A percentile compares a stretch with the other conserved stretches of the same genome.
These are phyloP conservation scores for Camillea tinctor DNA, from an alignment of 2,329 filamentous ascomycete species.

Conservation along the genomic window DNA sequence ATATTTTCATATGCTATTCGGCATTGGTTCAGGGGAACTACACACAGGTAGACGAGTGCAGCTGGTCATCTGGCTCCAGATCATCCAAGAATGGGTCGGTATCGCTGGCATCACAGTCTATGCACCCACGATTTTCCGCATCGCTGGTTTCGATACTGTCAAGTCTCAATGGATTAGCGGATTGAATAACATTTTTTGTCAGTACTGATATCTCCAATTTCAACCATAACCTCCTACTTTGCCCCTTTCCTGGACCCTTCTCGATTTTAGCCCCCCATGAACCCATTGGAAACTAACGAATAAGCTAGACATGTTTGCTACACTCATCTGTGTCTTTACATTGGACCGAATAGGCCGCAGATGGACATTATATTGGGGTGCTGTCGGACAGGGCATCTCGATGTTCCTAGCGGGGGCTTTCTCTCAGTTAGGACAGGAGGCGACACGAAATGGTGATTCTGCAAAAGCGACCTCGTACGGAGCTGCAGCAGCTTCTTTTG, in stretches of 20 bases:
- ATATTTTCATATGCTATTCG: slow-evolving; percentile 66
- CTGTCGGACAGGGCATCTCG: slow-evolving; percentile 60
- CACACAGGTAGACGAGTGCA: slow-evolving; percentile 68
- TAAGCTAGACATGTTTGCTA: slow-evolving; percentile 53
- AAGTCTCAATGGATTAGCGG: slow-evolving; percentile 66
- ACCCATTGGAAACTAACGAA: background rate
- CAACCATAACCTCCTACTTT: background rate
- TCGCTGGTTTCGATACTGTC: slow-evolving; percentile 61
- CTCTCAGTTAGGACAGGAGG: slow-evolving; percentile 52
- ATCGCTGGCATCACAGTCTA: slow-evolving; percentile 69
- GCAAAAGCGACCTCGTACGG: slow-evolving; percentile 52
- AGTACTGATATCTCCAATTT: background rate
- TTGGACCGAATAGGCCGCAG: slow-evolving; percentile 67
- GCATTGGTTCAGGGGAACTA: slow-evolving; percentile 61
- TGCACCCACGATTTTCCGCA: slow-evolving; percentile 59
- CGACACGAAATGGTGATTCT: slow-evolving; percentile 43
- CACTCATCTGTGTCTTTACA: slow-evolving; percentile 68
- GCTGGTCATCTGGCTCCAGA: slow-evolving; percentile 69
- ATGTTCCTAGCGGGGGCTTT: slow-evolving; percentile 68
- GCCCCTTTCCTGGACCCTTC: background rate
- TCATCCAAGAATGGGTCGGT: slow-evolving; percentile 69
- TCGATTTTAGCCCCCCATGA: background rate
- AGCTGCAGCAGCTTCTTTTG: slow-evolving; percentile 66
- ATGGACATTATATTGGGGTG: slow-evolving; percentile 69
- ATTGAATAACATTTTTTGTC: slow-evolving; percentile 45